Evolutionary conservation across 2,329 filamentous ascomycete genomes (phyloP).

Genomic region (Dactylonectria macrodidyma): DNA sequence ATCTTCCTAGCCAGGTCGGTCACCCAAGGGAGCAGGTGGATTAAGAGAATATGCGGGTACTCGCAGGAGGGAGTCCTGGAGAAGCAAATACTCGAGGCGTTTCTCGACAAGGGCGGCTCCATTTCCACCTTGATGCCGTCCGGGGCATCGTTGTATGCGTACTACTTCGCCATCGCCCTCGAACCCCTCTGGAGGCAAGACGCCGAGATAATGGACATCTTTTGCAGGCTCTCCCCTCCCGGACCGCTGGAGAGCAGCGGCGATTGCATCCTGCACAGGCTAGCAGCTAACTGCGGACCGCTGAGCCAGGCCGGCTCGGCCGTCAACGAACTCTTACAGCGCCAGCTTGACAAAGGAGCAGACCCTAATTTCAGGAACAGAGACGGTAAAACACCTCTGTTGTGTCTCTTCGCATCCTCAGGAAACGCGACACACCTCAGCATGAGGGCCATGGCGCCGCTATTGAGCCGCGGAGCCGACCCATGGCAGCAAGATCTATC

Average conservation of each 20-base stretch:
- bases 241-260: background rate
- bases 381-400: background rate
- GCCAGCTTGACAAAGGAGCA: constrained; percentile 1
- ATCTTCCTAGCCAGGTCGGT: constrained; percentile 5
- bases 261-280: background rate
- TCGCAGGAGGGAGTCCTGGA: background rate
- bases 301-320: background rate
- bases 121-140: background rate
- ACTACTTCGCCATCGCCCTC: background rate
- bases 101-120: constrained; percentile 9
- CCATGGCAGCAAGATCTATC: constrained; percentile 1
- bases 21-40: background rate
- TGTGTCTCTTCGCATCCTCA: background rate
- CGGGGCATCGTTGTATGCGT: background rate
- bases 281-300: background rate
- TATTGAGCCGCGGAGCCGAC: background rate
- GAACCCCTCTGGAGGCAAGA: background rate
- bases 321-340: background rate
- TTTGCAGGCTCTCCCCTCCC: background rate
- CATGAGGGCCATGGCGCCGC: background rate
- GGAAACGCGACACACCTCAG: background rate
- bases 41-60: background rate
- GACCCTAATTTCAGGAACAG: background rate
- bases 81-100: background rate
- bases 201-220: background rate